Evolutionary conservation across 2,329 filamentous ascomycete species (phyloP).

Genomic region (Phyllosticta citriasiana): DNA sequence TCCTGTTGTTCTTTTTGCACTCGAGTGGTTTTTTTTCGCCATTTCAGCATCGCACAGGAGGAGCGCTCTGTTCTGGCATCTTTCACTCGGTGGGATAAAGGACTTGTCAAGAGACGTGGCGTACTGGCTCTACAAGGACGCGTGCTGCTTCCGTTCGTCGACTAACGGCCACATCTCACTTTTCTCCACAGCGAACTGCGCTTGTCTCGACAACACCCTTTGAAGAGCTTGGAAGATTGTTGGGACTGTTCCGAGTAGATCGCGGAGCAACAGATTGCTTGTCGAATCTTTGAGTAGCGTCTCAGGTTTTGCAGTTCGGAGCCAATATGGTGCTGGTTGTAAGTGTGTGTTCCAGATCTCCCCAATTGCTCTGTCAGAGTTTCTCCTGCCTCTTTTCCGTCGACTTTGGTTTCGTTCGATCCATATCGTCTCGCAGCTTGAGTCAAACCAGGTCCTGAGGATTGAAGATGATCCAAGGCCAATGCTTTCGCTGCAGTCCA

Average conservation of each 20-base stretch:
- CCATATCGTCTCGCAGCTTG: not conserved
- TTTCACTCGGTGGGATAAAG: not conserved
- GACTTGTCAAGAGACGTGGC: not conserved
- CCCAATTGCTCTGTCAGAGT: not conserved
- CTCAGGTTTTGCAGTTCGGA: not conserved
- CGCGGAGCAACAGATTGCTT: not conserved
- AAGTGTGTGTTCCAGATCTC: not conserved
- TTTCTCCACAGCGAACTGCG: not conserved
- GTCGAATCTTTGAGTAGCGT: not conserved
- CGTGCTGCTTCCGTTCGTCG: no score
- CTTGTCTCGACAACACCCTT: not conserved
- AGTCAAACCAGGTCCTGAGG: no score
- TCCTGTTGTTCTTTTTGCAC: not conserved
- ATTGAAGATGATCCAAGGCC: no score
- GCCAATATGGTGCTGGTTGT: not conserved
- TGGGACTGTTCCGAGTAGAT: no score
- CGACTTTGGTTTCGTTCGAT: not conserved
- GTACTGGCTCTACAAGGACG: no score
- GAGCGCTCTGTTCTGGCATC: not conserved
- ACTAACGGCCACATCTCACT: not conserved
- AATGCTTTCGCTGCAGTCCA: no score
- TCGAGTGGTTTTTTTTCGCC: not conserved
- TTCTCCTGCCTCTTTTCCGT: not conserved
- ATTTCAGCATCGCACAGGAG: not conserved
- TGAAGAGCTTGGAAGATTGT: not conserved